A percentile compares a stretch with the other conserved stretches of the same genome.
phyloP scores from a whole-genome alignment of 768 basidiomycete species.

The Tulasnella sp. region DNA sequence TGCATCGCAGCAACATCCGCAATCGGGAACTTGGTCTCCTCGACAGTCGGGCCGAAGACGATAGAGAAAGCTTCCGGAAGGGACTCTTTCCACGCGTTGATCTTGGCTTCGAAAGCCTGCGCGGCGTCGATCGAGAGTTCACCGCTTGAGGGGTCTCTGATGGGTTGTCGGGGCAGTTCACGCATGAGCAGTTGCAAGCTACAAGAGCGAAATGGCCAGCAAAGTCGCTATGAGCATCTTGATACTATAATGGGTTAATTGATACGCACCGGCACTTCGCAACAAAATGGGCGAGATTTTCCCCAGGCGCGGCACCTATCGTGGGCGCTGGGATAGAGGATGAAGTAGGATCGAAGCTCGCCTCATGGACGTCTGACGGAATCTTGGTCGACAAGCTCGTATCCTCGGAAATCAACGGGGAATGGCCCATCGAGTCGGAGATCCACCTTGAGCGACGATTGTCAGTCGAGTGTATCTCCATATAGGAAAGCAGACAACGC shows the following conservation, averaged over 20 bases:
- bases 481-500: background rate
- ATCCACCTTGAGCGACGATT: conserved; percentile 55
- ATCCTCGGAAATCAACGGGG: conserved; percentile 59
- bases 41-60: conserved; percentile 45
- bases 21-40: conserved; percentile 37
- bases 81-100: conserved; percentile 55
- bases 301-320: background rate
- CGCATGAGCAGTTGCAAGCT: conserved; percentile 59
- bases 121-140: conserved; percentile 66
- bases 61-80: conserved; percentile 58
- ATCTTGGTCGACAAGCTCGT: conserved; percentile 56
- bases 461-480: background rate
- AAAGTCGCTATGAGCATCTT: background rate
- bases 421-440: conserved; percentile 67
- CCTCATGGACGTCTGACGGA: conserved; percentile 61
- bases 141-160: conserved; percentile 45
- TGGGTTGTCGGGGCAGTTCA: conserved; percentile 58
- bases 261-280: conserved; percentile 63
- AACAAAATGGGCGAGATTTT: conserved; percentile 54
- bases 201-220: background rate
- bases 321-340: conserved; percentile 51
- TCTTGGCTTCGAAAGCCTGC: conserved; percentile 57
- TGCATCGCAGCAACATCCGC: conserved; percentile 52
- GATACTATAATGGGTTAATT: conserved; percentile 24
- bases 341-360: conserved; percentile 54